These are phyloP conservation scores for Epichloe elymi DNA, from an alignment of 2,329 filamentous ascomycete species.

Conservation along the genomic window DNA sequence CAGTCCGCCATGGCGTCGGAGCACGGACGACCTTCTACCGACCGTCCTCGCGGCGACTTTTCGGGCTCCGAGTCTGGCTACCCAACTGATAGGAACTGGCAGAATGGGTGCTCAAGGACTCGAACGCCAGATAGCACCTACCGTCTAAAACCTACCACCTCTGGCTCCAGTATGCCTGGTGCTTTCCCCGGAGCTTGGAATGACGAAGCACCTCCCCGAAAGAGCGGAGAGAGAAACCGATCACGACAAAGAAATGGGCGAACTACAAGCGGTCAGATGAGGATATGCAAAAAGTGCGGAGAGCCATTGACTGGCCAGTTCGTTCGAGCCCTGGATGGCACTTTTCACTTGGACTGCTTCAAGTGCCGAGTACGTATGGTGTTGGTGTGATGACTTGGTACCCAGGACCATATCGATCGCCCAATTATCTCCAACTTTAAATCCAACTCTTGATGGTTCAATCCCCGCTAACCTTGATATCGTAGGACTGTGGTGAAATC, in stretches of 20 bases:
- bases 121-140: conserved; percentile 25
- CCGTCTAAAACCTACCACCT: conserved; percentile 20
- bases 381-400: background rate
- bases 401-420: background rate
- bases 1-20: conserved; percentile 30
- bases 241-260: conserved; percentile 41
- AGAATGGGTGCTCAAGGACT: conserved; percentile 19
- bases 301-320: conserved; percentile 88
- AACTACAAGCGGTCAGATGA: conserved; percentile 44
- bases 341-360: conserved; percentile 96
- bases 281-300: conserved; percentile 76
- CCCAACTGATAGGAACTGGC: conserved; percentile 22
- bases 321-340: conserved; percentile 82
- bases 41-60: conserved; percentile 20
- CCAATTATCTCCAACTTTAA: background rate
- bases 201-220: conserved; percentile 30
- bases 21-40: conserved; percentile 29
- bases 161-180: conserved; percentile 20
- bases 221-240: conserved; percentile 44
- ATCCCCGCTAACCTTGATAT: conserved; percentile 5
- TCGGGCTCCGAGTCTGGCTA: conserved; percentile 18
- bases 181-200: conserved; percentile 17
- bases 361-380: conserved; percentile 66
- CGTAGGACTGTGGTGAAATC: conserved; percentile 87
- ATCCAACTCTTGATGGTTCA: too few relatives aligned